A percentile compares a stretch with the other conserved stretches of the same genome.
Conservation (phyloP, 306 rosid genomes). For the Mimosa pudica region DNA sequence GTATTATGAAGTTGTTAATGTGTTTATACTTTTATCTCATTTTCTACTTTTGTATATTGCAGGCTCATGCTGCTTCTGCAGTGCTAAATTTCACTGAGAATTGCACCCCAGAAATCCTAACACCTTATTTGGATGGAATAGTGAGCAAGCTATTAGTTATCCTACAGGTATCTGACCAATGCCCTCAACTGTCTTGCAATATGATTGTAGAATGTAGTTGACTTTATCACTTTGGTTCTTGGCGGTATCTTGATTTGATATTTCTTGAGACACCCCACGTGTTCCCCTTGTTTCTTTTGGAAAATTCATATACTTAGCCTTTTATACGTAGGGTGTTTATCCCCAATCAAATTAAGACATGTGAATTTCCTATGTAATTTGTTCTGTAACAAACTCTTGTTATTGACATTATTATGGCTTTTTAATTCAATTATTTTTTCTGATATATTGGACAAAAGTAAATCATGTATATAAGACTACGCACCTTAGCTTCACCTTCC, state of each 20-base stretch:
- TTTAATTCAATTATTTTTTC: background rate
- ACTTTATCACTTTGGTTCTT: background rate
- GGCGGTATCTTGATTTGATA: background rate
- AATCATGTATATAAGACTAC: background rate
- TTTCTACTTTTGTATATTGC: conserved; percentile 29
- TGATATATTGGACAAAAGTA: background rate
- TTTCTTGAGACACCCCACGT: conserved; percentile 6
- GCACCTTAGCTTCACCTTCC: background rate
- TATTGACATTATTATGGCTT: background rate
- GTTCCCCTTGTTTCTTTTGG: conserved; percentile 6
- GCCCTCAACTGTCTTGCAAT: conserved; percentile 3
- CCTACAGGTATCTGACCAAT: conserved; percentile 57
- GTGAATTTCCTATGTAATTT: too few relatives aligned
- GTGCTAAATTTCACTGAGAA: conserved; percentile 74
- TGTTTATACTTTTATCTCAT: conserved; percentile 5
- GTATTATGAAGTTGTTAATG: conserved; percentile 4
- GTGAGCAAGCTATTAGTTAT: conserved; percentile 75
- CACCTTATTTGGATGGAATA: conserved; percentile 71
- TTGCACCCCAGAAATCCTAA: conserved; percentile 65
- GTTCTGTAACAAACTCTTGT: background rate
- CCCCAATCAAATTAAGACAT: too few relatives aligned
- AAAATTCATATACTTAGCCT: too few relatives aligned
- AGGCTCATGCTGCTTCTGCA: conserved; percentile 89
- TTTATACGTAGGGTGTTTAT: too few relatives aligned
- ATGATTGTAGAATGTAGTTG: conserved; percentile 4